phyloP scores from a whole-genome alignment of 225 moss, liverwort and hornwort genomes.

The Thuidium tamariscinum region DNA sequence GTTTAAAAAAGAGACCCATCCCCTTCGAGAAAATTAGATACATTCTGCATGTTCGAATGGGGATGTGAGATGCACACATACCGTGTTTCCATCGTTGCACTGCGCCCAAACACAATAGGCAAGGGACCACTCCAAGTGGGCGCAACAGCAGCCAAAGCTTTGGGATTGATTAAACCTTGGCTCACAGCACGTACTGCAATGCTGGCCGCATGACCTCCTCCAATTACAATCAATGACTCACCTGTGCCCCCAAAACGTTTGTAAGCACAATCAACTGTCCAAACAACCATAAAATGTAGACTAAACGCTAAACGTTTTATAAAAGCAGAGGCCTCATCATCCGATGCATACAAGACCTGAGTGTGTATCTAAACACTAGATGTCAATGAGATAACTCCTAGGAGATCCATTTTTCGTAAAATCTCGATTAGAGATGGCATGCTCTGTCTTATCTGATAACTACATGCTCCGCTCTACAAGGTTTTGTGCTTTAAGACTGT shows the following conservation, averaged over 20 bases:
- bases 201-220: constrained; percentile 78
- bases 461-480: background rate
- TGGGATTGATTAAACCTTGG: constrained; percentile 49
- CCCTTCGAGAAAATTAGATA: background rate
- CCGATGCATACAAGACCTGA: background rate
- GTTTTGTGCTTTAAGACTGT: background rate
- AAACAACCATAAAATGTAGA: background rate
- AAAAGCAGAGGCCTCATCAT: background rate
- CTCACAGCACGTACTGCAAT: constrained; percentile 72
- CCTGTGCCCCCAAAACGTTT: constrained; percentile 1
- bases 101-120: constrained; percentile 89
- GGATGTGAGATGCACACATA: background rate
- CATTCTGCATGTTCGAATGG: background rate
- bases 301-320: background rate
- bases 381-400: background rate
- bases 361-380: background rate
- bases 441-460: background rate
- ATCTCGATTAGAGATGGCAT: background rate
- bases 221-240: constrained; percentile 58
- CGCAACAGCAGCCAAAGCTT: constrained; percentile 72
- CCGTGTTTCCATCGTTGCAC: constrained; percentile 70
- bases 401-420: background rate
- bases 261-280: background rate
- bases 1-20: background rate
- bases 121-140: constrained; percentile 96